phyloP scores from a whole-genome alignment of 768 basidiomycete species.

The Mycena metata region DNA sequence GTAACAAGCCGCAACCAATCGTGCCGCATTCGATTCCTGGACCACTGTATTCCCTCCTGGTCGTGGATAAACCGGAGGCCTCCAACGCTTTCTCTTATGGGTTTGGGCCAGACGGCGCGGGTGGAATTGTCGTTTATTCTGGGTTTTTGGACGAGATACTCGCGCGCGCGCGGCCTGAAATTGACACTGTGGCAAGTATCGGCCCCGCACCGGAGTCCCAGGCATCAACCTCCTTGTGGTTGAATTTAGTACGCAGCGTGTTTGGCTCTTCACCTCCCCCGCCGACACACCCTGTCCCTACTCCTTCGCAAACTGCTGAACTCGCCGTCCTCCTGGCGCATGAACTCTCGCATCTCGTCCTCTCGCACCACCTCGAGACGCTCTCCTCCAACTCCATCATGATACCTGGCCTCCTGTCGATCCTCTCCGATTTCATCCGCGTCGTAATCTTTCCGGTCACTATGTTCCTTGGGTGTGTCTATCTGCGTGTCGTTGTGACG shows the following conservation, averaged over 20 bases:
- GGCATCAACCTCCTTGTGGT: constrained; percentile 60
- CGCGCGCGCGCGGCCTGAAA: constrained; percentile 55
- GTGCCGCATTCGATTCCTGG: constrained; percentile 75
- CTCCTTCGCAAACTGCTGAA: constrained; percentile 86
- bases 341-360: constrained; percentile 91
- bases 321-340: constrained; percentile 94
- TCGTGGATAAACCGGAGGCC: constrained; percentile 88
- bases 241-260: constrained; percentile 60
- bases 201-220: constrained; percentile 26
- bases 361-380: constrained; percentile 93
- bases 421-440: constrained; percentile 81
- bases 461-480: constrained; percentile 78
- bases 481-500: not conserved
- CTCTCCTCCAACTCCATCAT: constrained; percentile 89
- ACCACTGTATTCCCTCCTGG: constrained; percentile 89
- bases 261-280: constrained; percentile 49
- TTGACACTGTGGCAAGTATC: constrained; percentile 32
- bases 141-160: constrained; percentile 94
- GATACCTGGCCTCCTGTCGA: constrained; percentile 83
- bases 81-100: constrained; percentile 97
- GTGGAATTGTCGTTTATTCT: constrained; percentile 94
- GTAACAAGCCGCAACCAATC: constrained; percentile 56
- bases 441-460: constrained; percentile 90
- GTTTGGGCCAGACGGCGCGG: constrained; percentile 91
- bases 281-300: constrained; percentile 67